Evolutionary conservation across 495 filamentous ascomycete species (phyloP), one percentile per base, ranked within the genome.

Genomic region (Poronia punctata): DNA sequence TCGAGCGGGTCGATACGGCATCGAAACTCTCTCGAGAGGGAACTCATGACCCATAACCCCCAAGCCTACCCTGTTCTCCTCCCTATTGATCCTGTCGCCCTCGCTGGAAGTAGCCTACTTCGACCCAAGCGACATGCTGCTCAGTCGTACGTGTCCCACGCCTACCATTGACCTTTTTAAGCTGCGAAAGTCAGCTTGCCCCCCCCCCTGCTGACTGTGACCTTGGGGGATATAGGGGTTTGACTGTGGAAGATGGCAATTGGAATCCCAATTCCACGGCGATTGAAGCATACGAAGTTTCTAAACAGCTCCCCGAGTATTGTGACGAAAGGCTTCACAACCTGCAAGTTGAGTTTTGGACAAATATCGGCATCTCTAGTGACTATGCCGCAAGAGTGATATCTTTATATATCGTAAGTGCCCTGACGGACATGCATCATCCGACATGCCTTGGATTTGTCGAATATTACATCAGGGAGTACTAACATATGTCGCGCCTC

Each of bases 341-440:
- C 20, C 17, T 49, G 11, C 17, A 45, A 1, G 20, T 37, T 10
- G 28, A 12, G 4, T 29, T 28, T n/a, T 49, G 46, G 46, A 49
- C 46, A 20, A 9, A 35, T 1, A 34, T 49, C 3, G 31, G 11
- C 5, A 23, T 49, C 7, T 17, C 26, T 8, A 38, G 30, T 8
- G 35, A 45, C 8, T 38, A 45, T 10, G 31, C 41, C 19, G 31
- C 35, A 1, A 42, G 34, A 12, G 35, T 45, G 8, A 49, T 49
- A 5, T 49, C 46, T 2, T n/a, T 45, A 5, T 49, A 49, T 22
- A 12, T 49, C n/a, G 38, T 34, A 34, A 34, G 27, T 32, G n/a
- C n/a, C n/a, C n/a, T n/a, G n/a, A n/a, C n/a, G n/a, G n/a, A n/a
- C 1, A 17, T 16, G 14, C 12, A 14, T 18, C 11, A 21, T 27